Conservation (phyloP, 148 eudicot genomes). For the Vaccinium darrowii region DNA sequence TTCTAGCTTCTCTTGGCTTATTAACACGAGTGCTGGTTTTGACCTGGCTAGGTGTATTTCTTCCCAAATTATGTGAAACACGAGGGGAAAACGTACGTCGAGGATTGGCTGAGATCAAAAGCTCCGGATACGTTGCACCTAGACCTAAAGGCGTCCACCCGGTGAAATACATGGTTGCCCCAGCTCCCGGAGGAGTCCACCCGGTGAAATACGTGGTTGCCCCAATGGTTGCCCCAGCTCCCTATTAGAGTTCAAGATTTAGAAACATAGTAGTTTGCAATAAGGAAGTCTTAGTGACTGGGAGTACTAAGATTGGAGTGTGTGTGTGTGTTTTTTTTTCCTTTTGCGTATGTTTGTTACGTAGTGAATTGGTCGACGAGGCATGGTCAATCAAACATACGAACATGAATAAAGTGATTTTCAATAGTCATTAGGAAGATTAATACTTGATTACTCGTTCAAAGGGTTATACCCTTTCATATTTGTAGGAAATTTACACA, state of each 20-base stretch:
- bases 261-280: neutral
- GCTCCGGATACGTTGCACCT: slow-evolving; percentile 49
- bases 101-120: slow-evolving; percentile 49
- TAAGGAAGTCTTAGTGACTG: neutral
- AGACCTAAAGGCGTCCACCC: slow-evolving; percentile 19
- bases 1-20: neutral
- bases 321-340: neutral
- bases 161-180: slow-evolving; percentile 1
- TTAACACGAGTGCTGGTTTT: neutral
- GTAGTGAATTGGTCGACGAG: neutral
- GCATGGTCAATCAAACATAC: neutral
- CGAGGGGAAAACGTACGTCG: slow-evolving; percentile 38
- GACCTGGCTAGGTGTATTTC: slow-evolving; percentile 45
- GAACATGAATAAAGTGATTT: neutral
- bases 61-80: slow-evolving; percentile 56
- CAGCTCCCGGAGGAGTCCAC: no score
- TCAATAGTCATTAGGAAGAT: neutral
- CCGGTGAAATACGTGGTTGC: neutral
- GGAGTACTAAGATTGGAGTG: neutral
- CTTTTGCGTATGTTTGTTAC: neutral
- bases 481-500: neutral
- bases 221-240: neutral
- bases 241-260: neutral
- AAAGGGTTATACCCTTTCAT: neutral
- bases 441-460: neutral